Base-by-base conservation (phyloP, 139 green algal genomes). In the Picochlorum costavermella region DNA sequence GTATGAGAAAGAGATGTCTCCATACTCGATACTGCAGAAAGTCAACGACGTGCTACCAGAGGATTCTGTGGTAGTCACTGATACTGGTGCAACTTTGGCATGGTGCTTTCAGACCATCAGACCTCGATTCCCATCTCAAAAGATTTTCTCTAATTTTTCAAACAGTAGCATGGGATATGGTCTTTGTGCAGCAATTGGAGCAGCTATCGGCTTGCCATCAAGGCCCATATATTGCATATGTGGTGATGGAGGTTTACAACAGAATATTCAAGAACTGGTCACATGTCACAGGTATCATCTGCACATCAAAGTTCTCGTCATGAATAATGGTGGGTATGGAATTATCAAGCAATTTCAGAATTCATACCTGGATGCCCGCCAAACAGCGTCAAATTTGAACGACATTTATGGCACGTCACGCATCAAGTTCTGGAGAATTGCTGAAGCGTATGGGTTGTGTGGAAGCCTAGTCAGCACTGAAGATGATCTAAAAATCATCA, bases 91-190 rank as follows among this genome's bases (percentile, higher is more conserved):
- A 36, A 55, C 17, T 2, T 5, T 61, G n/a, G 43, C 48, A 14
- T 68, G 60, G 5, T 70, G 45, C 45, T 50, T 50, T n/a, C 45
- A 50, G 45, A 50, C 45, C 45, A 50, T 50, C 45, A 50, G 45
- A 50, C 45, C 45, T 50, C 45, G 5, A 50, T 50, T 16, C 5
- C 45, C 45, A 50, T 50, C 45, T 5, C 45, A 50, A 50, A 50
- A 50, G 45, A 50, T 50, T 3, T 50, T 50, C 6, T 50, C 45
- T 9, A 50, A 50, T n/a, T 50, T 50, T 50, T 4, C 45, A 50
- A 50, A 50, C 45, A 50, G 45, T 50, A 50, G 45, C 45, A 50
- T 50, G 45, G 45, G 45, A 50, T 50, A 50, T 50, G 45, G 45
- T 9, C 45, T 50, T 50, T 50, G 45, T 50, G 45, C 45, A 17